Base-by-base conservation (phyloP, 2,329 filamentous ascomycete genomes). In the Atkinsonella hypoxylon region DNA sequence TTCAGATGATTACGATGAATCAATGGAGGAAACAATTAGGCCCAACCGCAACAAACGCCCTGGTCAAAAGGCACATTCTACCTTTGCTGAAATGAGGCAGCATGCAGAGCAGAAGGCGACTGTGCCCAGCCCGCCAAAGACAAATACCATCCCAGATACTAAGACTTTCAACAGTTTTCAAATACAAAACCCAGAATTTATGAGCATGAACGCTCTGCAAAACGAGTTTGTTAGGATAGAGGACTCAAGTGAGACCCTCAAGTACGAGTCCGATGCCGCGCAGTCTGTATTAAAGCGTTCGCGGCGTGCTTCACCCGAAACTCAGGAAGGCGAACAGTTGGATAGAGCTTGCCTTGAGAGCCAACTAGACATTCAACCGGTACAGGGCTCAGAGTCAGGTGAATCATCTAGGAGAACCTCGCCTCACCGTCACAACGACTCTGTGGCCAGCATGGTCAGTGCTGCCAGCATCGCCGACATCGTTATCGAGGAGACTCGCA, bases 21-120 rank as follows among this genome's bases (percentile, higher is more conserved):
- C 79, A 13, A 79, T 82, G 76, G 79, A 83, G 59, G 79, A 82
- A 64, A 83, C 80, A 0, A 72, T 83, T 58, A 83, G 82, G 66
- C 79, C 80, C 5, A 59, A 64, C 13, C 70, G 71, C 34, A 67
- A 70, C 40, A 67, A 62, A 49, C 70, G 67, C 31, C 59, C 63
- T 32, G 74, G 71, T 53, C 68, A 63, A 51, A 70, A 72, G 39
- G 65, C 71, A 36, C 72, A 74, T 54, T 74, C 70, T 32, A 70
- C 78, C 51, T 83, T 83, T 57, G 74, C 80, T 45, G 76, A 79
- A 48, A 74, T 82, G 71, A 71, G 75, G 56, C 72, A 74, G 56
- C 75, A 78, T 51, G 70, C 76, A 17, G 78, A 82, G 60, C 71
- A 71, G 53, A 64, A 68, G 36, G 64, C 68, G 45, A 71, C 75